Conservation (phyloP, 163 green algal species). For the Prototheca stagnorum region DNA sequence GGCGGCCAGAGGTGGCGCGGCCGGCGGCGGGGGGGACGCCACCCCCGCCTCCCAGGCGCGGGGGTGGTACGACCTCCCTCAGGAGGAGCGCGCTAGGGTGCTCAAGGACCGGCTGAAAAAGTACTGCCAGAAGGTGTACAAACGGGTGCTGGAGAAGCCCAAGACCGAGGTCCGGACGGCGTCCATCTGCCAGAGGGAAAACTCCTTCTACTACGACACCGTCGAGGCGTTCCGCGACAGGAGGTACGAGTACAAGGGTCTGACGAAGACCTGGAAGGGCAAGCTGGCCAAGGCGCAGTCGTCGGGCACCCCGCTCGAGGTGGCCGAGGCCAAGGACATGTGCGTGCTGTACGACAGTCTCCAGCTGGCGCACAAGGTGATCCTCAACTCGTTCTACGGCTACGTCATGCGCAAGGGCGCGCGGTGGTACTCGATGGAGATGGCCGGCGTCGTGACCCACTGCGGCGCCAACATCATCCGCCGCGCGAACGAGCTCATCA, state of each 20-base stretch:
- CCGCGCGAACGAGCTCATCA: slow-evolving; percentile 50
- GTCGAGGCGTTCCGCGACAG: slow-evolving; percentile 67
- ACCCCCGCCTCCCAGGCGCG: slow-evolving; percentile 3
- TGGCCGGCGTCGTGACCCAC: slow-evolving; percentile 95
- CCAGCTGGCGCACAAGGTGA: slow-evolving; percentile 97
- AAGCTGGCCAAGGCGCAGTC: slow-evolving; percentile 68
- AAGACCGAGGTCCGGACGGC: slow-evolving; percentile 57
- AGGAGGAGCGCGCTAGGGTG: slow-evolving; percentile 58
- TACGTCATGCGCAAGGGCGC: slow-evolving; percentile 85
- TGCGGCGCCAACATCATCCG: slow-evolving; percentile 94
- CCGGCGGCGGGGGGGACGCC: too few species aligned
- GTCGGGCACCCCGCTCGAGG: slow-evolving; percentile 43
- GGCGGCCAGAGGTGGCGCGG: too few species aligned
- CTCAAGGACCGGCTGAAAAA: slow-evolving; percentile 88
- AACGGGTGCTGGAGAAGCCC: slow-evolving; percentile 90
- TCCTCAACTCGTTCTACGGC: slow-evolving; percentile 96
- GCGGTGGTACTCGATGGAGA: slow-evolving; percentile 87
- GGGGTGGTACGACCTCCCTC: slow-evolving; percentile 50
- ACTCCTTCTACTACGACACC: slow-evolving; percentile 91
- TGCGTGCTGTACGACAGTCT: slow-evolving; percentile 88
- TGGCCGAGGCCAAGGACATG: slow-evolving; percentile 68
- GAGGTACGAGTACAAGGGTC: slow-evolving; percentile 97
- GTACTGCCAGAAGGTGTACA: slow-evolving; percentile 97
- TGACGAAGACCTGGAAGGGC: slow-evolving; percentile 91
- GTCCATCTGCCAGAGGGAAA: slow-evolving; percentile 88